Base-by-base conservation (phyloP, 148 eudicot species). In the Fagopyrum esculentum region DNA sequence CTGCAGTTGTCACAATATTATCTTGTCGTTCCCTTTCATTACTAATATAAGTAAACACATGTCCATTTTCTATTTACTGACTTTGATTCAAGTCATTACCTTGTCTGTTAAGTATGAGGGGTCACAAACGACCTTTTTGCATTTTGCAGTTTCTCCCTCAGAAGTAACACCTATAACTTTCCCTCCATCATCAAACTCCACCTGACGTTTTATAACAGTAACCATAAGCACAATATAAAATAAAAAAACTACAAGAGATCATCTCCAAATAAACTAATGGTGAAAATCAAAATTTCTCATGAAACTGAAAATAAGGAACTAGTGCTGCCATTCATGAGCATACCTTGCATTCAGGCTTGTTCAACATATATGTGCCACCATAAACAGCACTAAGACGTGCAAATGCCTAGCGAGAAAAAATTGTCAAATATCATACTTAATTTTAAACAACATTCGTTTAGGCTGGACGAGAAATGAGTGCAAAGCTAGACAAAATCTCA, bases 91-190 rank as follows among this genome's bases (percentile, higher is more conserved):
- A 50, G 15, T n/a, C 43, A 73, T 68, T 85, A 91, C 98, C 97
- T 94, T 94, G 89, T 82, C 78, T 19, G 96, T 77, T 70, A 92
- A 89, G 85, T 94, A 94, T 26, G 98, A 90, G 64, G 98, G 98
- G 83, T 94, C 98, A 94, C 98, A 94, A 11, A 94, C 98, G 83
- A 94, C 98, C 86, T 94, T 94, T 83, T 94, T 92, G 89, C 97
- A 94, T 87, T 80, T 90, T 6, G 97, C 98, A 80, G 98, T 94
- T 86, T 93, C 98, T 66, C 97, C 98, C 83, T 91, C 98, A 55
- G 98, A 91, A 15, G 97, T 93, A 40, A 93, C 98, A 84, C 97
- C 98, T 63, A 71, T 47, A 60, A 87, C 97, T 86, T 92, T 92
- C 70, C 98, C 98, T 83, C 86, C 93, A 5, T 80, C 89, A 77